A percentile compares a stretch with the other conserved stretches of the same genome.
phyloP scores from a whole-genome alignment of 257 asterid species.

The Dorcoceras hygrometricum region DNA sequence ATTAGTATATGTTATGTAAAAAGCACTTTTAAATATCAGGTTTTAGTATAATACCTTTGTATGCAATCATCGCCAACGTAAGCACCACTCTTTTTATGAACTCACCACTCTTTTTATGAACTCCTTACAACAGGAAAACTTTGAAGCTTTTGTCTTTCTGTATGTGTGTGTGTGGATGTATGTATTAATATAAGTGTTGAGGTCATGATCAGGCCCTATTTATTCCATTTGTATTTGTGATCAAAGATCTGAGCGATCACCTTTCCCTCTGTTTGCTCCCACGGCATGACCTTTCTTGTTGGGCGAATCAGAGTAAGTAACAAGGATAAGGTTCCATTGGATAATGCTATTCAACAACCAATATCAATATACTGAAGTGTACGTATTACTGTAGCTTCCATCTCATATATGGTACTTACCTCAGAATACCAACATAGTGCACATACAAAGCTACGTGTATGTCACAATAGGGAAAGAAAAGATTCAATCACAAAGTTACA shows the following conservation, averaged over 20 bases:
- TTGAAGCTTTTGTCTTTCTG: background rate
- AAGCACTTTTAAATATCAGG: background rate
- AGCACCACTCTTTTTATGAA: background rate
- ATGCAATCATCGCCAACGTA: background rate
- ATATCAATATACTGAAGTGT: conserved; percentile 4
- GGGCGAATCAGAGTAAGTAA: conserved; percentile 40
- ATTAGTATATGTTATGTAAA: background rate
- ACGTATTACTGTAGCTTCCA: background rate
- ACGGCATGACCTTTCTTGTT: conserved; percentile 35
- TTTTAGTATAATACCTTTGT: background rate
- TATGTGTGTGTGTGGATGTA: conserved; percentile 2
- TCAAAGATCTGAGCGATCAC: conserved; percentile 12
- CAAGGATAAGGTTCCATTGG: conserved; percentile 16
- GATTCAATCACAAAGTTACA: background rate
- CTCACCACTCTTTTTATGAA: background rate
- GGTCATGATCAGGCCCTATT: background rate
- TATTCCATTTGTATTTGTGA: conserved; percentile 22
- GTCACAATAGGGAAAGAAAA: background rate
- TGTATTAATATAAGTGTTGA: conserved; percentile 9
- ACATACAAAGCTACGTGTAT: background rate
- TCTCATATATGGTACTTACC: conserved; percentile 6
- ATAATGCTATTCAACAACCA: conserved; percentile 19
- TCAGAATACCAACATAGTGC: conserved; percentile 10
- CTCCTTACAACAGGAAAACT: background rate
- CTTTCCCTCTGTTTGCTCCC: conserved; percentile 49